Base-by-base conservation (phyloP, 139 green algal genomes). In the Ettlia oleoabundans region DNA sequence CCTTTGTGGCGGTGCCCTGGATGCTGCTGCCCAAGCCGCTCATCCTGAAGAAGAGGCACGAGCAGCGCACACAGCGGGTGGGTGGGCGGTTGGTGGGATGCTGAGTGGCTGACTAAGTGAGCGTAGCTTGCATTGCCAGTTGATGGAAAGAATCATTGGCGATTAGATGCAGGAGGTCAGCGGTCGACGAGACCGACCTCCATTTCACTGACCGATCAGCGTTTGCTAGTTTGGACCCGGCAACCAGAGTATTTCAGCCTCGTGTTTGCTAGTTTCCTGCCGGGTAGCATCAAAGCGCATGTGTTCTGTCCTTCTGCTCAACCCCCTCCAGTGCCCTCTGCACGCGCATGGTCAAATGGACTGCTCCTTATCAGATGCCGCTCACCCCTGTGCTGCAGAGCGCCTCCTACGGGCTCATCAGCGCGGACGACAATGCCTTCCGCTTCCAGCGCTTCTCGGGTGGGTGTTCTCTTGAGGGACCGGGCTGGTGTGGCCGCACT, bases 21-120 rank as follows among this genome's bases (percentile, higher is more conserved):
- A 99, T 99, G 97, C 92, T 99, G 38, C 42, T 99, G 18, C 96
- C 97, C 61, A 99, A 99, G 89, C 97, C 97, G 1, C 84, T 97
- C 76, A 96, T 99, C 68, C 89, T 99, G 72, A 94, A 95, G 62
- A 92, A 94, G 80, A 87, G 95, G 18, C 87, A 95, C 78, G 88
- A 97, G 78, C 85, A 85, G 35, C 55, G 76, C 32, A 10, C 43
- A 32, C 24, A 63, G 62, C n/a, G n/a, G 55, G 72, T 68, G 67
- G 3, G 67, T n/a, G 28, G 30, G 32, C 28, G 37, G 7, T 42
- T 51, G 19, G 30, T n/a, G n/a, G n/a, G n/a, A n/a, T n/a, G n/a
- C n/a, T n/a, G n/a, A n/a, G n/a, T n/a, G n/a, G n/a, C n/a, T n/a
- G n/a, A n/a, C n/a, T n/a, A n/a, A n/a, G n/a, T n/a, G n/a, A n/a